phyloP scores from a whole-genome alignment of 257 asterid genomes.

The Nicotiana benthamiana region DNA sequence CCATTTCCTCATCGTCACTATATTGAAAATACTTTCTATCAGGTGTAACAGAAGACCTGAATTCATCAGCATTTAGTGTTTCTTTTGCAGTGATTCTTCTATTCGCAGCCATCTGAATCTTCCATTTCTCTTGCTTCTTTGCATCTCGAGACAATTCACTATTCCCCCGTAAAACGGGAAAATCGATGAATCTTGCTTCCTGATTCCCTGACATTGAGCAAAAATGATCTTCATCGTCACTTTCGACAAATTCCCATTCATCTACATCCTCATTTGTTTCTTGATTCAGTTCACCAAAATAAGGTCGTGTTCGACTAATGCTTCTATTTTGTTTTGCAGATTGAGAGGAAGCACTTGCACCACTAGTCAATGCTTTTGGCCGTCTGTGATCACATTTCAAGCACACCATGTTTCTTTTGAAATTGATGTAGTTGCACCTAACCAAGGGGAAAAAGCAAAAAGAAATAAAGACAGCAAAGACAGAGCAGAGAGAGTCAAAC shows the following conservation, averaged over 20 bases:
- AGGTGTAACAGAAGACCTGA: conserved; percentile 19
- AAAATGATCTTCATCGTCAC: conserved; percentile 22
- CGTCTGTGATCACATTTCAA: conserved; percentile 86
- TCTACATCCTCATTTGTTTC: conserved; percentile 9
- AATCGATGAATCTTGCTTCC: conserved; percentile 32
- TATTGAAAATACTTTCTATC: neutral
- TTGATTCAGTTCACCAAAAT: conserved; percentile 29
- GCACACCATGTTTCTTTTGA: conserved; percentile 75
- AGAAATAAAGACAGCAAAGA: neutral
- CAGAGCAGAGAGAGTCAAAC: neutral
- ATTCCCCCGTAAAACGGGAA: conserved; percentile 75
- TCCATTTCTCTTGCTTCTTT: conserved; percentile 50
- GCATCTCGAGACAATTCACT: conserved; percentile 46
- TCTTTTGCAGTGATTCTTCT: conserved; percentile 21
- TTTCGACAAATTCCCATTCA: conserved; percentile 26
- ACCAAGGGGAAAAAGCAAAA: conserved; percentile 10
- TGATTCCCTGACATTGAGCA: conserved; percentile 21
- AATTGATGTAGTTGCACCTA: conserved; percentile 90
- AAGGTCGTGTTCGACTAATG: conserved; percentile 25
- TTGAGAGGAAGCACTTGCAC: conserved; percentile 18
- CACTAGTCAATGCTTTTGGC: conserved; percentile 36
- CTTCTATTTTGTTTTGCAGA: conserved; percentile 11
- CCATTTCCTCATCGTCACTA: conserved; percentile 50
- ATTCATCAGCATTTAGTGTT: conserved; percentile 22
- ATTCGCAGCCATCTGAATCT: conserved; percentile 33